Base-by-base conservation (phyloP, 2,329 filamentous ascomycete species). In the Hypoxylon sp. region DNA sequence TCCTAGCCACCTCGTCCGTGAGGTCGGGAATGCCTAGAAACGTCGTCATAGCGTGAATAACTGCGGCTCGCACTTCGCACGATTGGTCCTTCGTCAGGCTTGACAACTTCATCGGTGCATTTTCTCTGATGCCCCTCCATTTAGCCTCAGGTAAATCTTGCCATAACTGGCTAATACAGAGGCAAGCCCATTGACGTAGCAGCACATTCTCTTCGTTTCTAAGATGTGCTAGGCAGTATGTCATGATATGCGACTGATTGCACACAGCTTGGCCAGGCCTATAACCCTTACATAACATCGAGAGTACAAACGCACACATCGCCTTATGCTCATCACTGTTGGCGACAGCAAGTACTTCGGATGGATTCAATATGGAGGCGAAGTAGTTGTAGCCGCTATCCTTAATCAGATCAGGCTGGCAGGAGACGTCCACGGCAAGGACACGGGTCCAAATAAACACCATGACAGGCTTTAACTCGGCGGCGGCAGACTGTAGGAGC, bases 391-490 rank as follows among this genome's bases (percentile, higher is more conserved):
- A 98, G 5, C 96, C 96, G 75, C 94, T 97, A 78, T 99, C 96
- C 81, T 98, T 98, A 74, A 98, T 89, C 11, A 99, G 84, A 79
- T 99, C 96, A 69, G 91, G 90, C 79, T 99, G 96, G 76, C 96
- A 98, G 0, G 93, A 93, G 66, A 96, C 91, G 77, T 99, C 96
- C 5, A 99, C 96, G 6, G 96, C 96, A 71, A 99, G 88, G 47
- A 99, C 94, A 53, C 96, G 89, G 5, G 96, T 94, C 96, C 96
- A 99, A 70, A 99, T 99, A 80, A 98, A 99, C 4, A 99, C 94
- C 96, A 99, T 98, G 67, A 98, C 94, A 0, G 96, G 95, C 77
- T 98, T 98, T 69, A 99, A 83, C 80, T 99, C 96, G 51, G 94
- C 88, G 0, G 96, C 96, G 51, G 97, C 95, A 3, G 96, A 98